Base-by-base conservation (phyloP, 805 yeast genomes). In the Starmerella riodocensis region DNA sequence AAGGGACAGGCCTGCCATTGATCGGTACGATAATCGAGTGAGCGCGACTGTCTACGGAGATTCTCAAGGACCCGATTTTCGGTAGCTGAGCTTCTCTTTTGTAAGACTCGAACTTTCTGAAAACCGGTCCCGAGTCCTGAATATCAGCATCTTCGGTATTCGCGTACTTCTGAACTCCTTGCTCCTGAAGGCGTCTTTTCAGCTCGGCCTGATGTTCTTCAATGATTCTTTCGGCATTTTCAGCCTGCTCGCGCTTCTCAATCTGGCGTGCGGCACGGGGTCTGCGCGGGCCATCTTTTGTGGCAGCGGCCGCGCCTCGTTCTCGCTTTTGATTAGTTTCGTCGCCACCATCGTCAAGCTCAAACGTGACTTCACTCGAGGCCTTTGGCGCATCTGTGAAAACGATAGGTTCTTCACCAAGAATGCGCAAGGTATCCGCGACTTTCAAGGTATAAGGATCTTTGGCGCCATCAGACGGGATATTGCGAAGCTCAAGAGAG, bases 1-100 rank as follows among this genome's bases (percentile, higher is more conserved):
- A 88, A 19, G 98, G 98, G 37, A 91, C 97, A 1, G 97, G 96
- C 54, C 97, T 71, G 47, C 98, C 98, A 53, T 78, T 73, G 42
- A 88, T 79, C 37, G 98, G 98, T 43, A 88, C 64, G 45, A 88
- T 73, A 40, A 88, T 79, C 1, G 96, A 81, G 61, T 86, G 95
- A 42, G 80, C 72, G 54, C 81, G 83, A 57, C 74, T 69, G 58
- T 88, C 98, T 42, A 91, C 85, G 57, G 79, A 86, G 44, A 88
- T 75, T 55, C 76, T 76, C 58, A 91, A 67, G 57, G 86, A 95
- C 53, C 77, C 74, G 16, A 85, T 93, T 27, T 66, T 62, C 29
- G 98, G 97, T 47, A 88, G 77, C 66, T 91, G 97, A 3, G 91
- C 68, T 57, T 88, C 98, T 52, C 96, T 71, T 37, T 86, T 76